phyloP scores from a whole-genome alignment of 192 early-diverging fungal species.

The Chytriomyces sp. region DNA sequence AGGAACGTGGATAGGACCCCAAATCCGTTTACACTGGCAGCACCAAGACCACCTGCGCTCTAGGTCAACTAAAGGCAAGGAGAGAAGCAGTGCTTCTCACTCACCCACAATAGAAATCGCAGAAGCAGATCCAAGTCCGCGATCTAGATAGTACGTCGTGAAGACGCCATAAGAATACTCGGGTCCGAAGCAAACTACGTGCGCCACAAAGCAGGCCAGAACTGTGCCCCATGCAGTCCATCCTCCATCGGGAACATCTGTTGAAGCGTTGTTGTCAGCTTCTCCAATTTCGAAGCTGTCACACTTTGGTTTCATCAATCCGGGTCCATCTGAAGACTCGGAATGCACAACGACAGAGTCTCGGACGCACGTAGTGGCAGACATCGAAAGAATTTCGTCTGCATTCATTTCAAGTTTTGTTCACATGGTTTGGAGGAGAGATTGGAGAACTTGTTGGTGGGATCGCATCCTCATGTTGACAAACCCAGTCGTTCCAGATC shows the following conservation, averaged over 20 bases:
- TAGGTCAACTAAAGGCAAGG: background rate
- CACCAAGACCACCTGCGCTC: background rate
- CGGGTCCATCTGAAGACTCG: too few relatives aligned
- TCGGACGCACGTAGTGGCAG: too few relatives aligned
- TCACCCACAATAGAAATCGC: constrained; percentile 37
- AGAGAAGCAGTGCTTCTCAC: background rate
- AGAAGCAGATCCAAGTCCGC: background rate
- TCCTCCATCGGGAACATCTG: constrained; percentile 44
- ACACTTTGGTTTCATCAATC: too few relatives aligned
- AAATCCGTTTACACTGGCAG: background rate
- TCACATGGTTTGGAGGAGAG: too few relatives aligned
- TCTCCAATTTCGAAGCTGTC: too few relatives aligned
- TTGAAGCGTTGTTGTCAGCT: background rate
- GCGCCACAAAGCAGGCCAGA: constrained; percentile 41
- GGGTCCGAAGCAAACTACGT: constrained; percentile 37
- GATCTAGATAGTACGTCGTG: constrained; percentile 34
- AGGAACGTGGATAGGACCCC: constrained; percentile 12
- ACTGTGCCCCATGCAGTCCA: constrained; percentile 46
- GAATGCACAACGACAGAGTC: too few relatives aligned
- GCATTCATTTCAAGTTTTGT: too few relatives aligned
- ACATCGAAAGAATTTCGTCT: too few relatives aligned
- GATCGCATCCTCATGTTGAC: too few relatives aligned
- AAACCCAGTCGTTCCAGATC: too few relatives aligned
- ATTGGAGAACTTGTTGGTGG: too few relatives aligned
- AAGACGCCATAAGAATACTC: constrained; percentile 49